Evolutionary conservation across 2,329 filamentous ascomycete genomes (phyloP), one percentile per base, ranked within the genome.

Genomic region (Cercospora beticola): DNA sequence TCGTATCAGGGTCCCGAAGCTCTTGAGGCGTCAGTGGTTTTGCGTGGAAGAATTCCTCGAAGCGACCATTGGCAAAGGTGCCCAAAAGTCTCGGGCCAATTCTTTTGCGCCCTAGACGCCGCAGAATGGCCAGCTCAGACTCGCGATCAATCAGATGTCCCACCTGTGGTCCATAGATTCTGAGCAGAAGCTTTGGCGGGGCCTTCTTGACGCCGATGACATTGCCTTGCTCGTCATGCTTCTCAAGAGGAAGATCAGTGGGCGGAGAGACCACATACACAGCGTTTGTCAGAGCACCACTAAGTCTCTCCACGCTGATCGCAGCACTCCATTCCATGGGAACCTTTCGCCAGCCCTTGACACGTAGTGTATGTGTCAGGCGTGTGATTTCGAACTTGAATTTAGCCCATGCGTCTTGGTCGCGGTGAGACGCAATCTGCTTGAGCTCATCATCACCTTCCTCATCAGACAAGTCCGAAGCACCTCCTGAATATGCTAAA

Each of bases 131-230:
- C 16, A 99, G 84, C 79, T 99, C 95, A 26, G 91, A 91, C 66
- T 97, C 92, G 69, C 95, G 88, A 78, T 99, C 94, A 75, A 99
- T 99, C 54, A 99, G 86, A 79, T 98, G 93, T 76, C 97, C 94
- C 2, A 96, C 94, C 76, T 98, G 92, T 0, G 94, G 93, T 0
- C 95, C 95, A 75, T 99, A 99, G 68, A 99, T 91, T 46, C 95
- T 90, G 18, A 99, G 85, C 0, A 99, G 85, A 1, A 99, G 84
- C 79, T 97, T 97, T 81, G 85, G 83, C 60, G 87, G 86, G 57
- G 83, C 83, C 65, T 82, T 85, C 70, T 78, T 66, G 10, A 43
- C 12, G 5, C 65, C 56, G 4, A 71, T 62, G 5, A 68, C 67
- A 40, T 73, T 72, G 21, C 83, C 81, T 33, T 78, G 78, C n/a